phyloP scores from a whole-genome alignment of 2,329 filamentous ascomycete genomes.

The Capronia epimyces region DNA sequence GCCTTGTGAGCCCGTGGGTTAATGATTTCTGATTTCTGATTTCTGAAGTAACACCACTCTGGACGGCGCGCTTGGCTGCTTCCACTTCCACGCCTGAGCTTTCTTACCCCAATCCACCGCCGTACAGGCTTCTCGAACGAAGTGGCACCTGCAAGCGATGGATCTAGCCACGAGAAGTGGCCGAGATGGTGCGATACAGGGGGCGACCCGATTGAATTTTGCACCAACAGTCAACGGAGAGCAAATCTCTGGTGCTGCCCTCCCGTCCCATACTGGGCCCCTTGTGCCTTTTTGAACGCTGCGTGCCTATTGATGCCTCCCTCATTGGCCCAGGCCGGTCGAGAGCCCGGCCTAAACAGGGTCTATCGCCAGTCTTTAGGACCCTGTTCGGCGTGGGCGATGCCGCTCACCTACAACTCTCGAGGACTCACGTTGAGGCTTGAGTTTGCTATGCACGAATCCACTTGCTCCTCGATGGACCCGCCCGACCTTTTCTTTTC shows the following conservation, averaged over 20 bases:
- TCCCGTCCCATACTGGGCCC: neutral
- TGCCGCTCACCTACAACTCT: neutral
- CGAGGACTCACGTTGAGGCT: neutral
- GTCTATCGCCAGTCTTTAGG: neutral
- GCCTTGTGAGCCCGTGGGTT: neutral
- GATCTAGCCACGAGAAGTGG: neutral
- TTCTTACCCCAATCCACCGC: neutral
- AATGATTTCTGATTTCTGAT: too few species aligned
- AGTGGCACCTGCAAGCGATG: conserved; percentile 11
- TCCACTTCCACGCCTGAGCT: neutral
- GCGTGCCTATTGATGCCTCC: neutral
- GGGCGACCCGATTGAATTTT: neutral
- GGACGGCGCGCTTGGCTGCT: neutral
- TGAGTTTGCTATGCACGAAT: neutral
- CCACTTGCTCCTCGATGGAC: neutral
- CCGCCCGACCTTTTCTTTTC: too few species aligned
- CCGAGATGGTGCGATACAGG: neutral
- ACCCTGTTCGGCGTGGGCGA: neutral
- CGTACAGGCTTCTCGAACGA: conserved; percentile 18
- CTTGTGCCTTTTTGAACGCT: neutral
- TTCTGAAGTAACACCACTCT: neutral
- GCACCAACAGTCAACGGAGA: neutral
- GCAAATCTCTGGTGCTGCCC: neutral
- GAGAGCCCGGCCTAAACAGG: neutral
- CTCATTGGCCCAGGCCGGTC: neutral